Conservation (phyloP, 1,284 basidiomycete species). For the Phylloboletellus chloephorus region DNA sequence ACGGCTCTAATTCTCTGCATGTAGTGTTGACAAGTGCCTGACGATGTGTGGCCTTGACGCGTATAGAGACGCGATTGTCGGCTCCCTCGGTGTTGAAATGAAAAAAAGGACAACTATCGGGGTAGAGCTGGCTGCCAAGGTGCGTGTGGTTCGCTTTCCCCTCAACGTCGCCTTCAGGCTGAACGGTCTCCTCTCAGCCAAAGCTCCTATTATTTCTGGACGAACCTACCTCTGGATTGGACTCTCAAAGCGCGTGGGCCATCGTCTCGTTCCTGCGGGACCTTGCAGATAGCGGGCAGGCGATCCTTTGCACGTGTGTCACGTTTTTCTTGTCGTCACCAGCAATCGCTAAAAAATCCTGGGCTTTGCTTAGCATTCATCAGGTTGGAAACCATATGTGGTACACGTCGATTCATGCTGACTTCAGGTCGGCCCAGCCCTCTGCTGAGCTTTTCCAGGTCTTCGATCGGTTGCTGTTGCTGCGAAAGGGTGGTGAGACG, state of each 20-base stretch:
- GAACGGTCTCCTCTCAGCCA: slow-evolving; percentile 44
- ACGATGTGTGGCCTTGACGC: slow-evolving; percentile 72
- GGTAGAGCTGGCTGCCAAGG: slow-evolving; percentile 75
- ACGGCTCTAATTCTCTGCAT: not conserved
- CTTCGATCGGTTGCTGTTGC: slow-evolving; percentile 58
- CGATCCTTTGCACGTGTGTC: slow-evolving; percentile 69
- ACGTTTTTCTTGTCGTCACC: slow-evolving; percentile 23
- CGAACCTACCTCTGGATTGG: slow-evolving; percentile 80
- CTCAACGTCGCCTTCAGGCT: not conserved
- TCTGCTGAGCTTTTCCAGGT: slow-evolving; percentile 64
- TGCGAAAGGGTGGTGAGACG: slow-evolving; percentile 68
- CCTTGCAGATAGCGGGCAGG: slow-evolving; percentile 75
- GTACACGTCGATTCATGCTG: not conserved
- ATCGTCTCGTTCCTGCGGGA: slow-evolving; percentile 76
- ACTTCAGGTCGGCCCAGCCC: slow-evolving; percentile 47
- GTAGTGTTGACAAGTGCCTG: slow-evolving; percentile 71
- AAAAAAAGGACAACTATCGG: slow-evolving; percentile 79
- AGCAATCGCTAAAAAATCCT: not conserved
- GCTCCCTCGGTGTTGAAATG: slow-evolving; percentile 70
- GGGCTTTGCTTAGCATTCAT: slow-evolving; percentile 16
- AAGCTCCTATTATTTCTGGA: slow-evolving; percentile 78
- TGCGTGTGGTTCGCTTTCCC: slow-evolving; percentile 18
- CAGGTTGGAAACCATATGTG: slow-evolving; percentile 14
- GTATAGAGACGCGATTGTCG: slow-evolving; percentile 73
- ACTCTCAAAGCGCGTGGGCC: slow-evolving; percentile 86